A percentile compares a stretch with the other conserved stretches of the same genome.
Conservation (phyloP, 2,329 filamentous ascomycete species). For the Basipetospora chlamydospora region DNA sequence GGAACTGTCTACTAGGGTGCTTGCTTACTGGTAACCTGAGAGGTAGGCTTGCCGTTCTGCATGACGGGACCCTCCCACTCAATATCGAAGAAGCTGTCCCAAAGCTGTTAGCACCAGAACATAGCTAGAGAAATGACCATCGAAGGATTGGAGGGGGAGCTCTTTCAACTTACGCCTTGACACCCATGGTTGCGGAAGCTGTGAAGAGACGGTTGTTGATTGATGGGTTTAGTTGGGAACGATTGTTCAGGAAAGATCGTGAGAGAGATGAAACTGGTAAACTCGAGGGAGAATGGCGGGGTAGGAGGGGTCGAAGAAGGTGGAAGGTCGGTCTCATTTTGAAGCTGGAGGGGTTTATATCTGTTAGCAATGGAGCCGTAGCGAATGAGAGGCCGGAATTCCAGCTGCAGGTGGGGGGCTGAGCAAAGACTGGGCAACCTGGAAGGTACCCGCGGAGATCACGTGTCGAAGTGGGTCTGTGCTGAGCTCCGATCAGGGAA, state of each 20-base stretch:
- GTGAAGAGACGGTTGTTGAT: conserved; percentile 30
- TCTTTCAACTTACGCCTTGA: conserved; percentile 50
- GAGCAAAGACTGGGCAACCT: not conserved
- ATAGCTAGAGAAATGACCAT: too few relatives aligned
- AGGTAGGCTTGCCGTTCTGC: conserved; percentile 40
- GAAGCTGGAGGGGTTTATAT: conserved; percentile 24
- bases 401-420: conserved; percentile 4
- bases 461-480: too few relatives aligned
- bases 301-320: conserved; percentile 28
- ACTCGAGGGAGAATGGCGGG: conserved; percentile 24
- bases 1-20: too few relatives aligned
- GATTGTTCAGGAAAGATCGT: conserved; percentile 24
- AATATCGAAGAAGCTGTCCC: conserved; percentile 54
- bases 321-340: conserved; percentile 29
- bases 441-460: conserved; percentile 1
- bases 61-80: conserved; percentile 60
- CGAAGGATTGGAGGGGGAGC: conserved; percentile 8
- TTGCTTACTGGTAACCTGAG: conserved; percentile 43
- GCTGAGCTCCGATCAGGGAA: too few relatives aligned
- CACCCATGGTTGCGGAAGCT: conserved; percentile 56
- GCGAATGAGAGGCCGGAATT: conserved; percentile 12
- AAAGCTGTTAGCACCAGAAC: conserved; percentile 12
- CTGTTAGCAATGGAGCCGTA: conserved; percentile 19
- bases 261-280: conserved; percentile 21
- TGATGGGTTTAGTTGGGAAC: conserved; percentile 7